A percentile compares a stretch with the other conserved stretches of the same genome.
Evolutionary conservation across 345 rosid species (phyloP).

Genomic region (Brassica cretica): DNA sequence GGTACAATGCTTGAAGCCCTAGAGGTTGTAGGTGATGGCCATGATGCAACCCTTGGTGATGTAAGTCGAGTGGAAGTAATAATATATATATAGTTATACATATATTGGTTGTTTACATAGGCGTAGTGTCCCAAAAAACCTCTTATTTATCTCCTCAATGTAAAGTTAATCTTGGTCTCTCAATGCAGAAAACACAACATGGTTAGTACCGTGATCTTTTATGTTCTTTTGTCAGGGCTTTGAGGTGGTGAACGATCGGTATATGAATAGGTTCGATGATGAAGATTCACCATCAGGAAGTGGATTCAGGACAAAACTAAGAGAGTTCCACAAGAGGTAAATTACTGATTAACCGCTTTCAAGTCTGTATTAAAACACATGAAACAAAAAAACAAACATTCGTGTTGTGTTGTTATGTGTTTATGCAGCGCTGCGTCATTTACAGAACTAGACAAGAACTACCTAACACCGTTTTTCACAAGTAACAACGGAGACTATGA

Average conservation of each 20-base stretch:
- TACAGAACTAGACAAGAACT: slow-evolving; percentile 74
- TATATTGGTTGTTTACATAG: neutral
- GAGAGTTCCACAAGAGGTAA: slow-evolving; percentile 81
- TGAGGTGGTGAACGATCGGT: slow-evolving; percentile 58
- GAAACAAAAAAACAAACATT: neutral
- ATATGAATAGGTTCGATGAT: slow-evolving; percentile 57
- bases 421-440: slow-evolving; percentile 72
- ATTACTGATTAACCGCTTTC: neutral
- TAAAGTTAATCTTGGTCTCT: neutral
- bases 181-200: neutral
- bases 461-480: slow-evolving; percentile 84
- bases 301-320: slow-evolving; percentile 75
- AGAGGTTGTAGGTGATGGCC: slow-evolving; percentile 84
- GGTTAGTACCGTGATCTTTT: neutral
- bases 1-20: slow-evolving; percentile 97
- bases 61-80: slow-evolving; percentile 50
- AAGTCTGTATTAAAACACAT: neutral
- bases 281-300: slow-evolving; percentile 72
- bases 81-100: neutral
- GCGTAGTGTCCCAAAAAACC: neutral
- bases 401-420: neutral
- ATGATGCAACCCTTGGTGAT: slow-evolving; percentile 59
- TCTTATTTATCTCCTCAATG: neutral
- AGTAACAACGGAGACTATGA: slow-evolving; percentile 75
- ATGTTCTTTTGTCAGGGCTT: slow-evolving; percentile 44